These are phyloP conservation scores for Rutstroemia sp. DNA, from an alignment of 2,329 filamentous ascomycete genomes.

Conservation along the genomic window DNA sequence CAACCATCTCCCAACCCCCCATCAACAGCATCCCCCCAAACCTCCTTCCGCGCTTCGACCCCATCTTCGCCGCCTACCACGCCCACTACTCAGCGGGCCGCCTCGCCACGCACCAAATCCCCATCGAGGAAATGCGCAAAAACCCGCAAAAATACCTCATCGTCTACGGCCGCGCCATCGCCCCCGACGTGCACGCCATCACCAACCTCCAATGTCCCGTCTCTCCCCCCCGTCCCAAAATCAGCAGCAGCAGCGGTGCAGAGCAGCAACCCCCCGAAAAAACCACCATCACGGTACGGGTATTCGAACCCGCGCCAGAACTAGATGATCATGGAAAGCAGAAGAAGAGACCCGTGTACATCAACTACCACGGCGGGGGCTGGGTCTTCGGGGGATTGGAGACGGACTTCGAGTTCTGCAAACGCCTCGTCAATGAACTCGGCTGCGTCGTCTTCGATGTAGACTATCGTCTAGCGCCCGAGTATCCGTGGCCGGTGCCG, in stretches of 20 bases:
- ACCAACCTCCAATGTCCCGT: constrained; percentile 32
- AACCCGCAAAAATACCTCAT: constrained; percentile 32
- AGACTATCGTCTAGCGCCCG: constrained; percentile 37
- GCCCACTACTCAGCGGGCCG: constrained; percentile 36
- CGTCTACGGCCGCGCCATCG: constrained; percentile 32
- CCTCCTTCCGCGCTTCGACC: constrained; percentile 33
- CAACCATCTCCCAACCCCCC: constrained; percentile 28
- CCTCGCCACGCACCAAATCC: constrained; percentile 34
- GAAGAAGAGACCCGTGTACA: constrained; percentile 30
- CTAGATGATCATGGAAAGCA: constrained; percentile 18
- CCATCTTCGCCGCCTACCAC: constrained; percentile 35
- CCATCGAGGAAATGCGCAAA: constrained; percentile 29
- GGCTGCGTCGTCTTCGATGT: constrained; percentile 37
- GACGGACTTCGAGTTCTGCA: constrained; percentile 35
- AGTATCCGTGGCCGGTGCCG: constrained; percentile 38
- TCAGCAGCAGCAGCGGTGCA: too few relatives aligned
- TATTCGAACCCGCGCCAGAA: constrained; percentile 32
- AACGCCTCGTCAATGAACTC: constrained; percentile 33
- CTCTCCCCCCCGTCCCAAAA: constrained; percentile 27
- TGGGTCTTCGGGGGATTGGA: constrained; percentile 37
- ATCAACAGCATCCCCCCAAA: constrained; percentile 35
- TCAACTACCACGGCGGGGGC: constrained; percentile 29
- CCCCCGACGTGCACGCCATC: constrained; percentile 30
- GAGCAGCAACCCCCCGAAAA: background rate
- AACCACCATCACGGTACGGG: constrained; percentile 21